Conservation (phyloP, 2,329 filamentous ascomycete species). For the Pseudogymnoascus sp. region DNA sequence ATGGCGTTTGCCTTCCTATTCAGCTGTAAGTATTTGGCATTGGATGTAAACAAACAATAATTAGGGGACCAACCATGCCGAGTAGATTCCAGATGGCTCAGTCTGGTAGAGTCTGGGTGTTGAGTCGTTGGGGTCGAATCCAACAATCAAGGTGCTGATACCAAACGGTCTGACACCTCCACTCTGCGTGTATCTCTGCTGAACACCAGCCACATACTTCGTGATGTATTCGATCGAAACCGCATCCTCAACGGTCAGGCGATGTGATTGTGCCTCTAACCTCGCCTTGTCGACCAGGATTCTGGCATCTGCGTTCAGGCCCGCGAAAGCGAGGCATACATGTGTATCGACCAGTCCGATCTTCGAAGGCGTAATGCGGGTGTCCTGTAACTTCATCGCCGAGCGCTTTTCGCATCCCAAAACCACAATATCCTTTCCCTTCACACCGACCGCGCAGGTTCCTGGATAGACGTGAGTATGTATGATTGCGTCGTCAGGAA, state of each 20-base stretch:
- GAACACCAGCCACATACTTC: conserved; percentile 95
- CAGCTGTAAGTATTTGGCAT: conserved; percentile 14
- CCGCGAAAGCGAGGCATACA: conserved; percentile 93
- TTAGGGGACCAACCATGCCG: conserved; percentile 67
- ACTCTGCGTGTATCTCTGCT: conserved; percentile 98
- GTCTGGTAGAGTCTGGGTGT: conserved; percentile 92
- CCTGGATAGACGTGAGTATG: conserved; percentile 43
- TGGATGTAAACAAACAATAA: neutral
- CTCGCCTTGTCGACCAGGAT: conserved; percentile 98
- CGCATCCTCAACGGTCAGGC: conserved; percentile 93
- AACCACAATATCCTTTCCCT: conserved; percentile 89
- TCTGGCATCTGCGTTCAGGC: conserved; percentile 93
- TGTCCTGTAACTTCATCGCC: conserved; percentile 99
- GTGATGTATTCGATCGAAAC: conserved; percentile 99
- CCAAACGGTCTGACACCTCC: conserved; percentile 98
- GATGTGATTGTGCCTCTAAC: conserved; percentile 93
- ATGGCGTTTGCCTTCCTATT: conserved; percentile 97
- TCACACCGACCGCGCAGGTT: conserved; percentile 96
- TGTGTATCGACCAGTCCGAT: conserved; percentile 94
- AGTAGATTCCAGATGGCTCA: conserved; percentile 98
- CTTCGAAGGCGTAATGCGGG: conserved; percentile 97
- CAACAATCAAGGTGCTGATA: conserved; percentile 94
- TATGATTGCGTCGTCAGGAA: neutral
- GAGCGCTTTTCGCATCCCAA: conserved; percentile 98
- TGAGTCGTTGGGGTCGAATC: conserved; percentile 92